These are phyloP conservation scores for Clavispora vitiphila DNA, from an alignment of 805 yeast genomes.

Conservation along the genomic window DNA sequence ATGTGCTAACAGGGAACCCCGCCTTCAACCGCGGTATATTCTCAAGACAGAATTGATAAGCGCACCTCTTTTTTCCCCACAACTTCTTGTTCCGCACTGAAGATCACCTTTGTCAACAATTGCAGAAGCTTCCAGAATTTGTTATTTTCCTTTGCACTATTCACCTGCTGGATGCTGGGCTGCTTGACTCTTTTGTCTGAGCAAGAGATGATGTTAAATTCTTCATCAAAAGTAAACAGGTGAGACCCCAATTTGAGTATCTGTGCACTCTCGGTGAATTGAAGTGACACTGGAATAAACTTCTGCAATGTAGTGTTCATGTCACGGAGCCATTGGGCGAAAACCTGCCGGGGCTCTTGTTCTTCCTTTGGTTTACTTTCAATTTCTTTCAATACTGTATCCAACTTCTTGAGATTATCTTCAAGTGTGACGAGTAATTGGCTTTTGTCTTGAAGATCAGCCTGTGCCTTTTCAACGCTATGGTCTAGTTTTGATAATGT, in stretches of 20 bases:
- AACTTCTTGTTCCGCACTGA: neutral
- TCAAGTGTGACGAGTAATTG: constrained; percentile 3
- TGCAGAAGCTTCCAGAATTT: constrained; percentile 11
- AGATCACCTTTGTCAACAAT: constrained; percentile 4
- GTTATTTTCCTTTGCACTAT: constrained; percentile 4
- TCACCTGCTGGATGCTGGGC: constrained; percentile 4
- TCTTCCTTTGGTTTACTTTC: constrained; percentile 1
- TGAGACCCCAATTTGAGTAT: neutral
- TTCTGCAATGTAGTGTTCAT: constrained; percentile 7
- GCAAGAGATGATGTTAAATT: constrained; percentile 6
- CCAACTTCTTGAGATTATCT: constrained; percentile 2
- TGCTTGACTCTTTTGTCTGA: neutral
- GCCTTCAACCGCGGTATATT: neutral
- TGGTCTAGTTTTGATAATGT: constrained; percentile 2
- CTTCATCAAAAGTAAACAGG: constrained; percentile 4
- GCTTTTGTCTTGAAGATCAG: neutral
- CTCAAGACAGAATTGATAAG: neutral
- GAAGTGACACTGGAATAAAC: constrained; percentile 4
- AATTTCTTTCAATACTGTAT: constrained; percentile 1
- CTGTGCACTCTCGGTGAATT: constrained; percentile 2
- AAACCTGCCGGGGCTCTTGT: constrained; percentile 12
- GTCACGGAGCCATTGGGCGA: constrained; percentile 14
- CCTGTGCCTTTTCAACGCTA: constrained; percentile 4
- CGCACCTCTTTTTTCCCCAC: neutral
- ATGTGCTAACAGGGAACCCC: neutral